Evolutionary conservation across 2,329 filamentous ascomycete genomes (phyloP), one percentile per base, ranked within the genome.

Genomic region (Exophiala mesophila): DNA sequence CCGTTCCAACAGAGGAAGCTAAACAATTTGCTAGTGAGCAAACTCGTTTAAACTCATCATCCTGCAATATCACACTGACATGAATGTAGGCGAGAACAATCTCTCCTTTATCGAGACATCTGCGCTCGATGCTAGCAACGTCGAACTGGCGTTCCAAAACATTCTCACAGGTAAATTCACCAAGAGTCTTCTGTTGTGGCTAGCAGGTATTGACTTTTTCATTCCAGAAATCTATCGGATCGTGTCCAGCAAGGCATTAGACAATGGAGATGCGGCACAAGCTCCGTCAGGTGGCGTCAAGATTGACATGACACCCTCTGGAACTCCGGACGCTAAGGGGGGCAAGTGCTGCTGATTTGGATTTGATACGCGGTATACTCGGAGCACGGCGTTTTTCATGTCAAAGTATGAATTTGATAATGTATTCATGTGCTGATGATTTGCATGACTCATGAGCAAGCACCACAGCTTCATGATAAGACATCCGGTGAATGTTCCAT

Each of bases 91-190:
- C 76, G 89, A 96, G 69, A 95, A 96, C 73, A 90, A 95, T 67
- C 78, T 97, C 33, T 97, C 90, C 38, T 98, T 98, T 70, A 98
- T 98, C 68, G 92, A 98, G 77, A 98, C 92, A 30, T 98, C 94
- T 49, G 92, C 92, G 53, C 83, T 98, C 60, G 92, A 98, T 65
- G 92, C 92, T 59, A 97, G 88, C 79, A 98, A 98, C 64, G 92
- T 98, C 55, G 92, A 98, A 73, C 82, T 97, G 62, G 92, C 92
- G 48, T 97, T 98, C 80, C 90, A 98, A 73, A 97, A 97, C 71
- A 98, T 98, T 64, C 76, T 98, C 65, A 98, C 92, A 63, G 90
- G 90, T 96, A 77, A 50, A n/a, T n/a, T n/a, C n/a, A n/a, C n/a
- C n/a, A n/a, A n/a, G n/a, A n/a, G n/a, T n/a, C n/a, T n/a, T n/a